Conservation (phyloP, 768 basidiomycete genomes). For the Boletus patriciae region DNA sequence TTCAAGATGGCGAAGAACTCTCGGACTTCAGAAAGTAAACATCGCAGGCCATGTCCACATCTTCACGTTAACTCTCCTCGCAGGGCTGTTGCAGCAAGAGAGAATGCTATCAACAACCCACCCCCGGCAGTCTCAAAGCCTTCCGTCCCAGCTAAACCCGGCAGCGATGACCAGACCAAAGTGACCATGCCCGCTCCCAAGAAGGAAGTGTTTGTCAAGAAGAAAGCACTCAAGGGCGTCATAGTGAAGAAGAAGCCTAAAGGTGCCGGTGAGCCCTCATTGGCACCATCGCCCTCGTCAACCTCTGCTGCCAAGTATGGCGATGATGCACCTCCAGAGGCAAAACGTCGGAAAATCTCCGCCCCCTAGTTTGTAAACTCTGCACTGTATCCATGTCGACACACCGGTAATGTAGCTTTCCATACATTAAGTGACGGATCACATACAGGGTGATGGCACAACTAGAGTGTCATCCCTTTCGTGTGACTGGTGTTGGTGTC, state of each 20-base stretch:
- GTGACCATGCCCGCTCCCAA: conserved; percentile 39
- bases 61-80: conserved; percentile 12
- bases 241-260: conserved; percentile 77
- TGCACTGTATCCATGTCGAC: conserved; percentile 14
- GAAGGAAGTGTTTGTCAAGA: conserved; percentile 60
- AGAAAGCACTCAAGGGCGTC: conserved; percentile 73
- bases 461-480: conserved; percentile 28
- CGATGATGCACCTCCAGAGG: conserved; percentile 37
- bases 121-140: conserved; percentile 32
- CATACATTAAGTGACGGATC: conserved; percentile 6
- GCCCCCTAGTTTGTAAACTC: conserved; percentile 25
- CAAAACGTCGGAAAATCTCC: conserved; percentile 61
- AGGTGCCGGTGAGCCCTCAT: conserved; percentile 15
- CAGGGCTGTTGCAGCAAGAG: conserved; percentile 73
- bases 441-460: conserved; percentile 3
- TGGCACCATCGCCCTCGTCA: conserved; percentile 17
- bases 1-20: conserved; percentile 77
- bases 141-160: conserved; percentile 33
- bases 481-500: conserved; percentile 70
- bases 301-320: conserved; percentile 22
- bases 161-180: conserved; percentile 29
- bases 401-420: conserved; percentile 9
- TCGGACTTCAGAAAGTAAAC: conserved; percentile 74
- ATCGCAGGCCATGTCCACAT: neutral
- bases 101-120: conserved; percentile 46